phyloP scores from a whole-genome alignment of 1,284 basidiomycete species.

The Rhodotorula mucilaginosa region DNA sequence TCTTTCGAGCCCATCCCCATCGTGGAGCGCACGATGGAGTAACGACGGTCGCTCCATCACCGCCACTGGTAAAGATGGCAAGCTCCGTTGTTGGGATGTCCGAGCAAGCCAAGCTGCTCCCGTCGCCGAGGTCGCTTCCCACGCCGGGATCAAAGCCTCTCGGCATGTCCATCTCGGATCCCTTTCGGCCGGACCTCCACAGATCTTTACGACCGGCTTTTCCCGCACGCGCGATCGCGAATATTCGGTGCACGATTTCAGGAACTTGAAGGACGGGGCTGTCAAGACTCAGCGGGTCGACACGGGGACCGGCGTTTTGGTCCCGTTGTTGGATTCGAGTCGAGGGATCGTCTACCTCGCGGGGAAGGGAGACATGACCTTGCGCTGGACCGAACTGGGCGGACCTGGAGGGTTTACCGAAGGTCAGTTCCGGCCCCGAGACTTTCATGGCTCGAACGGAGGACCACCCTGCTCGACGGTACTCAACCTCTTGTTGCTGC shows the following conservation, averaged over 20 bases:
- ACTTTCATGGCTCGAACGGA: too few species aligned
- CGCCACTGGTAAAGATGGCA: slow-evolving; percentile 48
- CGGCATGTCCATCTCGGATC: slow-evolving; percentile 48
- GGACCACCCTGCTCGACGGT: neutral
- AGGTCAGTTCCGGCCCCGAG: slow-evolving; percentile 9
- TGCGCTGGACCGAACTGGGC: slow-evolving; percentile 51
- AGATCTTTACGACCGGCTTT: slow-evolving; percentile 51
- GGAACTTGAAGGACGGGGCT: slow-evolving; percentile 35
- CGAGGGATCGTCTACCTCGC: slow-evolving; percentile 50
- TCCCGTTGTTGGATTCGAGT: slow-evolving; percentile 50
- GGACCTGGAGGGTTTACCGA: slow-evolving; percentile 49
- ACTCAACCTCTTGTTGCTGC: neutral
- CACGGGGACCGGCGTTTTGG: slow-evolving; percentile 48
- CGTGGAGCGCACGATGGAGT: slow-evolving; percentile 50
- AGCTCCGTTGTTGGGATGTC: slow-evolving; percentile 48
- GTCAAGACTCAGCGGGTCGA: slow-evolving; percentile 48
- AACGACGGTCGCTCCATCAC: slow-evolving; percentile 47
- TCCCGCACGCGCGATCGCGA: slow-evolving; percentile 45
- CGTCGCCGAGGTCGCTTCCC: slow-evolving; percentile 6
- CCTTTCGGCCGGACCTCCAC: slow-evolving; percentile 42
- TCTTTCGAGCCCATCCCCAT: slow-evolving; percentile 43
- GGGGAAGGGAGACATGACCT: slow-evolving; percentile 51
- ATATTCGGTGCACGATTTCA: slow-evolving; percentile 41
- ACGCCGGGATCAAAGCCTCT: slow-evolving; percentile 40
- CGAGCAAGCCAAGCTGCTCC: slow-evolving; percentile 24